These are phyloP conservation scores for Sclerospora graminicola DNA, from an alignment of 352 stramenopile species.

Conservation along the genomic window DNA sequence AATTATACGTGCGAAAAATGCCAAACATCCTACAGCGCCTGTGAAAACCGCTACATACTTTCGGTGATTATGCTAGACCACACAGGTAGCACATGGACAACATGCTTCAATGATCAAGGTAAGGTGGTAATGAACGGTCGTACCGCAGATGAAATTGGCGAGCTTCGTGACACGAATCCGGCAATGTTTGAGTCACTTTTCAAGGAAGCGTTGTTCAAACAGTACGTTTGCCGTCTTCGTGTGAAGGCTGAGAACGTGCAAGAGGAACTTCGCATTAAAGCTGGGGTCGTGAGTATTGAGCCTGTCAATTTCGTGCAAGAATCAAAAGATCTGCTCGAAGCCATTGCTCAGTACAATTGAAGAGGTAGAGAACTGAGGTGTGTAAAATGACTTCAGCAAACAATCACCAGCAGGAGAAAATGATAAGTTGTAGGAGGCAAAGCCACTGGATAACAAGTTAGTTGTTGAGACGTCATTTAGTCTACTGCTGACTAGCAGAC, in stretches of 20 bases:
- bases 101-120: constrained; percentile 95
- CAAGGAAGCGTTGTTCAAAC: constrained; percentile 88
- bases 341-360: constrained; percentile 85
- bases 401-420: too few relatives aligned
- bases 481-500: too few relatives aligned
- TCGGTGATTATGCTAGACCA: constrained; percentile 90
- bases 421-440: too few relatives aligned
- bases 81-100: constrained; percentile 91
- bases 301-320: constrained; percentile 92
- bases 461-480: too few relatives aligned
- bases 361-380: too few relatives aligned
- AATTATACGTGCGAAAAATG: constrained; percentile 96
- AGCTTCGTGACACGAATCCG: constrained; percentile 78
- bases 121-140: constrained; percentile 87
- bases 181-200: constrained; percentile 89
- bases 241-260: constrained; percentile 95
- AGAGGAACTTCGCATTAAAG: constrained; percentile 93
- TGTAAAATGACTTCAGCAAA: too few relatives aligned
- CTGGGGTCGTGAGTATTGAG: constrained; percentile 83
- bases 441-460: too few relatives aligned
- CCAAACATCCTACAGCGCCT: constrained; percentile 89
- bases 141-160: constrained; percentile 89
- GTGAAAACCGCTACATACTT: constrained; percentile 94
- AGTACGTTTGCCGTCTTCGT: constrained; percentile 79
- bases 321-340: constrained; percentile 87